phyloP scores from a whole-genome alignment of 2,329 filamentous ascomycete genomes.

The Ophiostoma piceae region DNA sequence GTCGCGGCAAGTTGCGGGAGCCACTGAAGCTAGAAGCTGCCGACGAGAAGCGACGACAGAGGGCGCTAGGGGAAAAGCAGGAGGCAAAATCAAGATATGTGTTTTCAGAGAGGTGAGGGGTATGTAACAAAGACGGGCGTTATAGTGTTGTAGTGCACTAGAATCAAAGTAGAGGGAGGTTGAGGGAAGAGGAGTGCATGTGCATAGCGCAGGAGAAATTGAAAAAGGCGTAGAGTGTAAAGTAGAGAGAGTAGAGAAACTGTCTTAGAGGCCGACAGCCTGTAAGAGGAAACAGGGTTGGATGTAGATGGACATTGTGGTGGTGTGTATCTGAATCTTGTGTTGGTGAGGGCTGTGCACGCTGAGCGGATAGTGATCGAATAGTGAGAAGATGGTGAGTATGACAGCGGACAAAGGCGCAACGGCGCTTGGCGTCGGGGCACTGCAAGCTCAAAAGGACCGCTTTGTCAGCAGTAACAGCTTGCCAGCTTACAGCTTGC shows the following conservation, averaged over 20 bases:
- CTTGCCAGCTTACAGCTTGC: too few species aligned
- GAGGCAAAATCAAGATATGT: constrained; percentile 19
- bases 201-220: constrained; percentile 3
- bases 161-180: background rate
- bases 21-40: constrained; percentile 10
- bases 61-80: constrained; percentile 14
- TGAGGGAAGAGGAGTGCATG: constrained; percentile 10
- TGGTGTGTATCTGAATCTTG: background rate
- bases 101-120: constrained; percentile 18
- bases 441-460: background rate
- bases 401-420: background rate
- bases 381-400: too few species aligned
- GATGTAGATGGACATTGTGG: background rate
- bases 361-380: too few species aligned
- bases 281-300: background rate
- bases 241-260: background rate
- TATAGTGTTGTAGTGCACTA: background rate
- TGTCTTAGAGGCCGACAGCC: constrained; percentile 25
- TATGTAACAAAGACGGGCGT: constrained; percentile 9
- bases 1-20: constrained; percentile 17
- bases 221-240: background rate
- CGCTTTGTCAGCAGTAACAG: too few species aligned
- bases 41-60: constrained; percentile 14
- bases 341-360: background rate
- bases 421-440: constrained; percentile 14